phyloP scores from a whole-genome alignment of 2,329 filamentous ascomycete genomes.

The Leptosphaerulina australis region DNA sequence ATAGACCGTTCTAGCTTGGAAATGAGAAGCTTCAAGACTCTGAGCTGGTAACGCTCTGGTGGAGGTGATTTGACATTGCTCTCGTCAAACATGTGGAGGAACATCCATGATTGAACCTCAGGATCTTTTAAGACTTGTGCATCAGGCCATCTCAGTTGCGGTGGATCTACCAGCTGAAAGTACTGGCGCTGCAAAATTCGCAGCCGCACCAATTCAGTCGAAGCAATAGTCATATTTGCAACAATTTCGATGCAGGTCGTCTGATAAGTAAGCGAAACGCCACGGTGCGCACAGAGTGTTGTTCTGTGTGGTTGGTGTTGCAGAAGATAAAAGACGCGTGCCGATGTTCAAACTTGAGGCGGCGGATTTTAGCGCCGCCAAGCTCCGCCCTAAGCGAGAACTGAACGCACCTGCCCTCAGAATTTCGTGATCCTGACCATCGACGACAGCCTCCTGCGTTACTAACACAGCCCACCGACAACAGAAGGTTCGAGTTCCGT shows the following conservation, averaged over 20 bases:
- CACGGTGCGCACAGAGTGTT: background rate
- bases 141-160: slow-evolving; percentile 68
- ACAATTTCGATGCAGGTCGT: background rate
- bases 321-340: background rate
- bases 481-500: slow-evolving; percentile 44
- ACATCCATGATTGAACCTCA: slow-evolving; percentile 70
- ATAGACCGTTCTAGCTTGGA: slow-evolving; percentile 74
- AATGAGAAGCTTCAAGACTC: slow-evolving; percentile 75
- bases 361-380: slow-evolving; percentile 11
- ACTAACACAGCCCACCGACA: slow-evolving; percentile 35
- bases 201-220: slow-evolving; percentile 22
- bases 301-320: slow-evolving; percentile 4
- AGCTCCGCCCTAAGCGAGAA: slow-evolving; percentile 15
- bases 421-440: slow-evolving; percentile 7
- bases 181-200: slow-evolving; percentile 72
- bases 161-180: slow-evolving; percentile 72
- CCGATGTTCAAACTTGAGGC: slow-evolving; percentile 2
- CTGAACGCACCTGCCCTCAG: slow-evolving; percentile 13
- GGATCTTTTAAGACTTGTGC: slow-evolving; percentile 63
- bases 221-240: slow-evolving; percentile 25
- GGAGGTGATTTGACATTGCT: slow-evolving; percentile 63
- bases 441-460: slow-evolving; percentile 25
- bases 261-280: background rate
- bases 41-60: slow-evolving; percentile 71
- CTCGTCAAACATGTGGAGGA: slow-evolving; percentile 68